These are phyloP conservation scores for Candida vaughaniae DNA, from an alignment of 805 yeast genomes.

Conservation along the genomic window DNA sequence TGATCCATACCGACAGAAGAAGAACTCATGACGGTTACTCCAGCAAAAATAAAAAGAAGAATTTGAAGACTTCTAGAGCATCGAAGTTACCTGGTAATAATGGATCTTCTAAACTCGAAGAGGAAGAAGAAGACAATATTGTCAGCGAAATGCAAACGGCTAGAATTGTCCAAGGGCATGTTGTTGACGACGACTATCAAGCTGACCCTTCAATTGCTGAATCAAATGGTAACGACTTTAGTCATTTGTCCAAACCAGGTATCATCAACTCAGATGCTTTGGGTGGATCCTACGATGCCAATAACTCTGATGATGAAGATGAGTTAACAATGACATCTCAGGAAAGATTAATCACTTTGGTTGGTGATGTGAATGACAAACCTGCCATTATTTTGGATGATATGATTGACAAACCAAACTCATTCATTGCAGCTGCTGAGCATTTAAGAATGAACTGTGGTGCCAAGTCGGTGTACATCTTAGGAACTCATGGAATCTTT, in stretches of 20 bases:
- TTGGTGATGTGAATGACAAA: slow-evolving; percentile 90
- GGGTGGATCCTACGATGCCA: slow-evolving; percentile 78
- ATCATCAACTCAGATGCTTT: slow-evolving; percentile 52
- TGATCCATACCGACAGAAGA: slow-evolving; percentile 98
- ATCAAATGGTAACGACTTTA: not conserved
- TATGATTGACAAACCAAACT: slow-evolving; percentile 92
- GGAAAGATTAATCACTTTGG: slow-evolving; percentile 92
- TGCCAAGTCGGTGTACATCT: slow-evolving; percentile 83
- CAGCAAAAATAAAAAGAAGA: slow-evolving; percentile 42
- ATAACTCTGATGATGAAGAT: slow-evolving; percentile 80
- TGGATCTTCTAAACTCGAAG: slow-evolving; percentile 46
- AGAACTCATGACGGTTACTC: slow-evolving; percentile 68
- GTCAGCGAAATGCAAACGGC: slow-evolving; percentile 91
- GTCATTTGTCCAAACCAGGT: slow-evolving; percentile 13
- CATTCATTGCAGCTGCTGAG: slow-evolving; percentile 97
- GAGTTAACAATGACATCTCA: slow-evolving; percentile 58
- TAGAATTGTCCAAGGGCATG: slow-evolving; percentile 94
- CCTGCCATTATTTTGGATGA: slow-evolving; percentile 95
- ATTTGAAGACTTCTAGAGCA: slow-evolving; percentile 29
- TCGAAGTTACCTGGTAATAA: slow-evolving; percentile 36
- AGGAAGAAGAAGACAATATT: slow-evolving; percentile 62
- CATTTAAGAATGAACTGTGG: slow-evolving; percentile 96
- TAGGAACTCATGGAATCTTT: slow-evolving; percentile 96
- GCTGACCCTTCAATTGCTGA: not conserved
- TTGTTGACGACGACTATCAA: slow-evolving; percentile 77